Conservation (phyloP, 352 stramenopile genomes). For the Phytophthora crassamura region DNA sequence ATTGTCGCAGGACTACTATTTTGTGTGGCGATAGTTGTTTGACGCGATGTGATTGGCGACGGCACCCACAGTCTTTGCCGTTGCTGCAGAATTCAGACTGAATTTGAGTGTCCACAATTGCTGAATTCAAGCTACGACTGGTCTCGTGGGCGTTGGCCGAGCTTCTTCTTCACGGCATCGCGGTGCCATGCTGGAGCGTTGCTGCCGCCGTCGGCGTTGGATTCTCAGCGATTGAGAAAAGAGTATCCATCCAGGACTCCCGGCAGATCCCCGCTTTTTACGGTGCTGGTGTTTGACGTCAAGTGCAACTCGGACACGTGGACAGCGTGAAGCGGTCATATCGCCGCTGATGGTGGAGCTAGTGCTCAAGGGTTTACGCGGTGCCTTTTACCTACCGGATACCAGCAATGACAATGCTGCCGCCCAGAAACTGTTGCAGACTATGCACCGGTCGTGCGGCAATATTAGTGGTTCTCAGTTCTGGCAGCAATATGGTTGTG, state of each 20-base stretch:
- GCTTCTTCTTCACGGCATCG: not conserved
- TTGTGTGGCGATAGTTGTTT: slow-evolving; percentile 7
- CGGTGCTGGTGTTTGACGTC: slow-evolving; percentile 14
- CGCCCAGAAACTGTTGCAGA: not conserved
- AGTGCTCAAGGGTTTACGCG: no score
- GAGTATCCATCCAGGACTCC: slow-evolving; percentile 25
- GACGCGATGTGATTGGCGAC: slow-evolving; percentile 4
- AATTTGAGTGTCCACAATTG: slow-evolving; percentile 6
- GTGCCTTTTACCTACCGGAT: not conserved
- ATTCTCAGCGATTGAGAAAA: slow-evolving; percentile 8
- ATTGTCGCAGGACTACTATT: slow-evolving; percentile 17
- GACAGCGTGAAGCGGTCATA: not conserved
- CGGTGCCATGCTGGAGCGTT: not conserved
- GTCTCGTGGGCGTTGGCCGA: slow-evolving; percentile 6
- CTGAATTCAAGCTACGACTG: not conserved
- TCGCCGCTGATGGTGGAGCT: no score
- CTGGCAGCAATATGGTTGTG: slow-evolving; percentile 3
- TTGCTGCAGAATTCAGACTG: not conserved
- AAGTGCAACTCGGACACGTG: slow-evolving; percentile 18
- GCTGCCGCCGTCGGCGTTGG: not conserved
- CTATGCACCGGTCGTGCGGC: slow-evolving; percentile 2
- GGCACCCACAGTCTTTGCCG: no score
- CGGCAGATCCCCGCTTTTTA: slow-evolving; percentile 14
- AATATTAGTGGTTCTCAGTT: no score
- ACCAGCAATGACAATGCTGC: not conserved